These are phyloP conservation scores for Limtongia smithiae DNA, from an alignment of 805 yeast species.

Conservation along the genomic window DNA sequence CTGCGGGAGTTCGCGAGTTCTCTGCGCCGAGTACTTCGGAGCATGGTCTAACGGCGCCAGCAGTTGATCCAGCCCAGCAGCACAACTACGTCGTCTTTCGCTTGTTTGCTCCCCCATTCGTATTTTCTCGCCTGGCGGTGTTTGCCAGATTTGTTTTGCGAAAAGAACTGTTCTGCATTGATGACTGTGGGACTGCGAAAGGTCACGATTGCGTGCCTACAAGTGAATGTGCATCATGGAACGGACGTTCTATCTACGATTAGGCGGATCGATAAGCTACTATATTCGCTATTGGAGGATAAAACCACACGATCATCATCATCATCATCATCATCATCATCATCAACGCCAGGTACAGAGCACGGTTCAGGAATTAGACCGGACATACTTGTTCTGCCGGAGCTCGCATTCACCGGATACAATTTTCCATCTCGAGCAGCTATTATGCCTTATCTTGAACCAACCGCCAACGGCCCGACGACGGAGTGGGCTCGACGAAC, in stretches of 20 bases:
- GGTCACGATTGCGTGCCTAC: constrained; percentile 18
- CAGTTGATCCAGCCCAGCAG: too few species aligned
- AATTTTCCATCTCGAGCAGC: constrained; percentile 51
- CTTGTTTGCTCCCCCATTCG: too few species aligned
- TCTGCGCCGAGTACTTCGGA: too few species aligned
- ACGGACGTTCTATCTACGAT: constrained; percentile 13
- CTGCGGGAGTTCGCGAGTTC: too few species aligned
- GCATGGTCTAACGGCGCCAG: neutral
- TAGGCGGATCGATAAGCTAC: constrained; percentile 14
- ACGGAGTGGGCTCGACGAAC: constrained; percentile 53
- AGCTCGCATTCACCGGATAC: constrained; percentile 70
- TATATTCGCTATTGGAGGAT: neutral
- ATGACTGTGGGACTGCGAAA: neutral
- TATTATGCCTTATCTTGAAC: constrained; percentile 59
- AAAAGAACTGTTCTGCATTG: too few species aligned
- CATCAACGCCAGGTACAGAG: neutral
- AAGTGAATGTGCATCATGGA: constrained; percentile 21
- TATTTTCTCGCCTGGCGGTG: too few species aligned
- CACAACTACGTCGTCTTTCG: too few species aligned
- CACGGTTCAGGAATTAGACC: neutral
- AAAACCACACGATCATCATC: neutral
- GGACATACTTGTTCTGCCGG: constrained; percentile 78
- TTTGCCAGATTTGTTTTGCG: too few species aligned
- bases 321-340: neutral
- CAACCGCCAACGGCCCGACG: constrained; percentile 46